phyloP scores from a whole-genome alignment of 163 green algal genomes.

The Chlamydomonas reinhardtii region DNA sequence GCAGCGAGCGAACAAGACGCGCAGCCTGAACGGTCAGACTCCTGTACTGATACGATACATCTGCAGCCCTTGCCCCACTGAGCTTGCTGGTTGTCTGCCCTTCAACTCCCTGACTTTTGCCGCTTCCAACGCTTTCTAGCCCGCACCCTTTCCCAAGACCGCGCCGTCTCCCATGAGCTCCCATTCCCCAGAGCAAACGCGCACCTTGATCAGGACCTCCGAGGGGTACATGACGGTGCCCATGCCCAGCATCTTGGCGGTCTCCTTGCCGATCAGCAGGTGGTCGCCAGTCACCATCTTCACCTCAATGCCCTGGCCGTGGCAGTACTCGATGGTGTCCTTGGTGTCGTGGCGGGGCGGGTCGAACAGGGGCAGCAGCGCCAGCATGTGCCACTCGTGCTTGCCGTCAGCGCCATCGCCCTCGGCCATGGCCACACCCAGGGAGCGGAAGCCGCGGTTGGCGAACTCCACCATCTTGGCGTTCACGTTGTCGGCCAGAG shows the following conservation, averaged over 20 bases:
- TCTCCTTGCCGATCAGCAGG: constrained; percentile 90
- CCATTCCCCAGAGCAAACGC: not conserved
- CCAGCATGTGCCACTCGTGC: constrained; percentile 78
- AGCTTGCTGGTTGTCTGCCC: no score
- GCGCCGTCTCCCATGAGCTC: no score
- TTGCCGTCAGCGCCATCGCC: constrained; percentile 67
- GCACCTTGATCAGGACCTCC: constrained; percentile 79
- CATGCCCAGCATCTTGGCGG: constrained; percentile 91
- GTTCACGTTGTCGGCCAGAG: constrained; percentile 75
- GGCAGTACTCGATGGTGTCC: constrained; percentile 82
- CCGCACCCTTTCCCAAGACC: no score
- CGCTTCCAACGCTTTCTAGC: no score
- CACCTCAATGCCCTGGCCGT: constrained; percentile 82
- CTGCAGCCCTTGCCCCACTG: no score
- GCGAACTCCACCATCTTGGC: constrained; percentile 91
- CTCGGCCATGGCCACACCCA: constrained; percentile 82
- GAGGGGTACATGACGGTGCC: constrained; percentile 87
- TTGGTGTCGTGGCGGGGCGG: constrained; percentile 91
- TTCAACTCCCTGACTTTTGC: no score
- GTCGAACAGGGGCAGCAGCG: constrained; percentile 87
- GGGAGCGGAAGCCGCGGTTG: constrained; percentile 82
- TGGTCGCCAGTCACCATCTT: constrained; percentile 93
- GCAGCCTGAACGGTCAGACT: no score
- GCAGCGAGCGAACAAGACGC: not conserved
- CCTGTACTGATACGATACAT: no score